Evolutionary conservation across 2,329 filamentous ascomycete genomes (phyloP), one percentile per base, ranked within the genome.

Genomic region (Colletotrichum karsti): DNA sequence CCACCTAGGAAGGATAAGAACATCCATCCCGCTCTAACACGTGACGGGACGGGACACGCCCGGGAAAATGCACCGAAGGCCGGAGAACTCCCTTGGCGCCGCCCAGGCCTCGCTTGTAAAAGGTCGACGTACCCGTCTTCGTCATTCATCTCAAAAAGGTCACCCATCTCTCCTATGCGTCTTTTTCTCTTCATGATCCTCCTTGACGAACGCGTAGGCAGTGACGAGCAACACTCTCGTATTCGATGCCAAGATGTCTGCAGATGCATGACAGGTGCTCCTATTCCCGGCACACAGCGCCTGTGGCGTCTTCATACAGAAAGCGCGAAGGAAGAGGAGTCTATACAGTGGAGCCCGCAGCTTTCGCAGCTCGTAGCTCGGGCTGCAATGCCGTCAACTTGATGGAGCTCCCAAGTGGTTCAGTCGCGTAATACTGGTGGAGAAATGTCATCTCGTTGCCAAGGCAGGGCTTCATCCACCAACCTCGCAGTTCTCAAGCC

Each of bases 291-390:
- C 24, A 24, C 24, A 24, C 35, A n/a, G 42, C 26, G 33, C 51
- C 44, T 44, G 18, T 50, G 18, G 51, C 28, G 51, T 51, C 51
- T 37, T 67, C 35, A 18, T 22, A 48, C 37, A 39, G 28, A 35
- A 63, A n/a, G 42, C 26, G 22, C 22, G 30, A 58, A 41, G 44
- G 46, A 44, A 48, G 37, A 63, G 57, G 60, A 68, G 60, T 30
- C 53, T 68, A 68, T 68, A 58, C 24, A 65, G 65, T 65, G 65
- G 60, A 48, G 65, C 64, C 26, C 18, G n/a, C 44, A 26, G 42
- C 44, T 22, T 57, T 22, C n/a, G n/a, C n/a, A n/a, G n/a, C n/a
- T n/a, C n/a, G 15, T 58, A 24, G 6, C 33, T 67, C 53, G 64
- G 64, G 53, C 44, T 57, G n/a, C 10, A 64, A 64, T 30, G 64